These are phyloP conservation scores for Parastagonospora nodorum DNA, from an alignment of 2,329 filamentous ascomycete species.

Conservation along the genomic window DNA sequence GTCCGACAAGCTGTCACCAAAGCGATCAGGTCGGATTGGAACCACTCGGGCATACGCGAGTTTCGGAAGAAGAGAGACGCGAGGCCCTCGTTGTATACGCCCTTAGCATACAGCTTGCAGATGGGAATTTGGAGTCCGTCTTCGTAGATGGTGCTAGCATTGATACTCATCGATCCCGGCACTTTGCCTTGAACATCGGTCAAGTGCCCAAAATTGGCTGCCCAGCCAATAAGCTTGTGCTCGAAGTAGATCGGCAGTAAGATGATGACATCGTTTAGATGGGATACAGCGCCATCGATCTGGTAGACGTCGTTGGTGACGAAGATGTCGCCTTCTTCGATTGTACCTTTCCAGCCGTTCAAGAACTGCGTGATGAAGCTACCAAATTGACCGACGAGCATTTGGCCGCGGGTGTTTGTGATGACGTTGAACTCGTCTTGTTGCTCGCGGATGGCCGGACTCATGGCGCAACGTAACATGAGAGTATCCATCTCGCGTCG, in stretches of 20 bases:
- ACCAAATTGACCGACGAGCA: constrained; percentile 59
- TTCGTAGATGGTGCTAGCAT: constrained; percentile 54
- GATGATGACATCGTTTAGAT: constrained; percentile 58
- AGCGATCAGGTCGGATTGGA: constrained; percentile 54
- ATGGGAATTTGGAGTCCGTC: constrained; percentile 58
- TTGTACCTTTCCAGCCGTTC: constrained; percentile 52
- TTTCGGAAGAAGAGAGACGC: constrained; percentile 56
- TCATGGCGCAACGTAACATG: constrained; percentile 59
- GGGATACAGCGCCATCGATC: constrained; percentile 55
- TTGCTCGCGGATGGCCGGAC: constrained; percentile 57
- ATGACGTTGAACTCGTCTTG: constrained; percentile 62
- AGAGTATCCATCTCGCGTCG: constrained; percentile 58
- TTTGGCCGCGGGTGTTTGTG: constrained; percentile 54
- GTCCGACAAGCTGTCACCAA: constrained; percentile 55
- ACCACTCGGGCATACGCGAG: constrained; percentile 56
- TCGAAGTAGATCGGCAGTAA: constrained; percentile 55
- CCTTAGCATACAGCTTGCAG: constrained; percentile 54
- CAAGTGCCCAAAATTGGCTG: constrained; percentile 58
- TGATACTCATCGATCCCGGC: constrained; percentile 57
- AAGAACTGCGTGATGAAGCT: constrained; percentile 57
- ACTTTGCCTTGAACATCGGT: constrained; percentile 54
- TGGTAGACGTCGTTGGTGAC: constrained; percentile 59
- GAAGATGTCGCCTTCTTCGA: constrained; percentile 58
- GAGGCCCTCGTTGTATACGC: constrained; percentile 51
- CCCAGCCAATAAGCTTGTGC: constrained; percentile 53